phyloP scores from a whole-genome alignment of 2,329 filamentous ascomycete species.

The Incumbomyces delicatus region DNA sequence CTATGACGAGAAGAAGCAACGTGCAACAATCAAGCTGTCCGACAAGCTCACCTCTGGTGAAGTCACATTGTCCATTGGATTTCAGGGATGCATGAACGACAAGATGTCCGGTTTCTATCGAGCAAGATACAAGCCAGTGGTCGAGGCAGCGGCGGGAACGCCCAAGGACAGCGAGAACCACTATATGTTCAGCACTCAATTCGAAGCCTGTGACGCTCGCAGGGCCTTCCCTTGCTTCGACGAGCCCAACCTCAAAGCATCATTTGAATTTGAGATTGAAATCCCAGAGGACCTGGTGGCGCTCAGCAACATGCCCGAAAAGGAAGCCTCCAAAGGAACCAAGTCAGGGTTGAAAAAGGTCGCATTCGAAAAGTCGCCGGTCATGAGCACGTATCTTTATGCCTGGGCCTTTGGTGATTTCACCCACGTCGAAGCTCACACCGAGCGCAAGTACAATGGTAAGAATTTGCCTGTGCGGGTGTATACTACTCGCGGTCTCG shows the following conservation, averaged over 20 bases:
- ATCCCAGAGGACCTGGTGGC: constrained; percentile 80
- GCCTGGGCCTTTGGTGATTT: constrained; percentile 97
- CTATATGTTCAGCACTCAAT: constrained; percentile 88
- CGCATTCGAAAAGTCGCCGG: constrained; percentile 69
- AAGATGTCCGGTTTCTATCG: constrained; percentile 91
- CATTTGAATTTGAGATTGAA: constrained; percentile 89
- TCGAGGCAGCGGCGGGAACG: constrained; percentile 63
- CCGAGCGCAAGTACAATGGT: constrained; percentile 80
- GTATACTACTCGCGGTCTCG: constrained; percentile 89
- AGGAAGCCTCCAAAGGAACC: constrained; percentile 58
- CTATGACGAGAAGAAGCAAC: constrained; percentile 77
- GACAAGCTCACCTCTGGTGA: constrained; percentile 61
- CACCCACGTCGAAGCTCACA: constrained; percentile 88
- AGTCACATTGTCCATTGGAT: constrained; percentile 59
- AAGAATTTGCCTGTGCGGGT: constrained; percentile 86
- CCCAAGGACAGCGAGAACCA: constrained; percentile 55
- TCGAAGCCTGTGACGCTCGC: constrained; percentile 91
- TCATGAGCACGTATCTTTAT: constrained; percentile 84
- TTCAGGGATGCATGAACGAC: constrained; percentile 76
- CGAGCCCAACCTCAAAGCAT: constrained; percentile 92
- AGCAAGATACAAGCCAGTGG: constrained; percentile 80
- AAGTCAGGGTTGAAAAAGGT: constrained; percentile 56
- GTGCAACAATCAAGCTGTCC: constrained; percentile 67
- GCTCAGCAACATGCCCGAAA: constrained; percentile 91
- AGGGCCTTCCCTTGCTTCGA: constrained; percentile 97